These are phyloP conservation scores for Cyclocybe cylindracea DNA, from an alignment of 768 basidiomycete species.

Conservation along the genomic window DNA sequence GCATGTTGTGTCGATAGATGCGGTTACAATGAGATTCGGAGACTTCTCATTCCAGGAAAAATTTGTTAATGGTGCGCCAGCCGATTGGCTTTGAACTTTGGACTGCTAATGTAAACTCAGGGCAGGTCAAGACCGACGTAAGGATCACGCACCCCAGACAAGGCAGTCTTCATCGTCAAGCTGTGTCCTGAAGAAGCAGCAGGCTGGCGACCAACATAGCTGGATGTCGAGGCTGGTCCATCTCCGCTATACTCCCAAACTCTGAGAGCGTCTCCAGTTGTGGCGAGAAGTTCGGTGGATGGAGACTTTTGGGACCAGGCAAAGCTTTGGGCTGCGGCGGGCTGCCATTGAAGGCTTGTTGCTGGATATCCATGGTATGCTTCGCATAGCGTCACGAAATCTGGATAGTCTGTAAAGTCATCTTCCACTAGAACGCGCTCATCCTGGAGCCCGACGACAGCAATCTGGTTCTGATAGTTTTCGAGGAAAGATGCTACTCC, in stretches of 20 bases:
- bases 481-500: constrained; percentile 86
- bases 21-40: constrained; percentile 91
- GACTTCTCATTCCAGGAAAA: constrained; percentile 98
- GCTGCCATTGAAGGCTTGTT: constrained; percentile 93
- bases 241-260: constrained; percentile 89
- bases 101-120: constrained; percentile 58
- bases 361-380: constrained; percentile 90
- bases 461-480: constrained; percentile 81
- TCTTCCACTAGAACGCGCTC: constrained; percentile 88
- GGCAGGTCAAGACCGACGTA: constrained; percentile 1
- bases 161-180: constrained; percentile 70
- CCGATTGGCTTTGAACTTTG: constrained; percentile 83
- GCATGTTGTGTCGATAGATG: constrained; percentile 98
- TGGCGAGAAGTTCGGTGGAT: constrained; percentile 82
- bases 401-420: constrained; percentile 78
- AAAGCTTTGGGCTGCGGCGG: constrained; percentile 62
- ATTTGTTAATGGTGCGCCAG: constrained; percentile 90
- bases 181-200: constrained; percentile 55
- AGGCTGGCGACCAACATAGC: constrained; percentile 71
- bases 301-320: constrained; percentile 70
- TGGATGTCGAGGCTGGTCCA: constrained; percentile 52
- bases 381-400: constrained; percentile 86
- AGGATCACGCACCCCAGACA: constrained; percentile 69
- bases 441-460: constrained; percentile 77
- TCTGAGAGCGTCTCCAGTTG: constrained; percentile 90